Evolutionary conservation across 108 stramenopile species (phyloP), one percentile per base, ranked within the genome.

Genomic region (Nitzschia palea): DNA sequence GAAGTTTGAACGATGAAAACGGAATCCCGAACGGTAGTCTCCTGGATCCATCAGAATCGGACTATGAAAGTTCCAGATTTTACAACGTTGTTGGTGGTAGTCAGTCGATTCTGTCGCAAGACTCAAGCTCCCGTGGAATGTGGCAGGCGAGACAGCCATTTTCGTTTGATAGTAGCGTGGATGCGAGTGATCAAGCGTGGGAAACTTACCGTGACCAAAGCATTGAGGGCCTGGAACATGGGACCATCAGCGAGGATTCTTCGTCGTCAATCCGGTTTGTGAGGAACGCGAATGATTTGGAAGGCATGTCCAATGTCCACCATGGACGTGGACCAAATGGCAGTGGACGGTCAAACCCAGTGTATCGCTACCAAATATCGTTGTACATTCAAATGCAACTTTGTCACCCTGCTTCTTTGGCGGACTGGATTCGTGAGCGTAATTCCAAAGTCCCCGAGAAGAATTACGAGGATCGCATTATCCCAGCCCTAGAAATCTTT

Each of bases 311-410:
- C 28, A 45, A 45, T 44, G 30, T 0, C 12, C 14, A 56, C 55
- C 30, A 34, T 55, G 34, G 45, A 2, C 32, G 33, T 53, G 55
- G 17, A 37, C 36, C 1, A 5, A 60, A 30, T 51, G 35, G n/a
- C 45, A 42, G 56, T n/a, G n/a, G n/a, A n/a, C n/a, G n/a, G n/a
- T n/a, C 18, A 15, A 61, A 45, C 5, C 42, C 61, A 26, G 33
- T 30, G 6, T 90, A 91, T 71, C 86, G 79, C 44, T 95, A 97
- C 68, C 86, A 85, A 60, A 93, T 91, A 42, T 88, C 81, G 31
- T 74, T 97, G 3, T 97, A 81, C 65, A 95, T 97, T 42, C 96
- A 97, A 74, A 97, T 97, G 96, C 84, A 93, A 57, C 84, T 95
- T 3, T 97, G 96, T 70, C 80, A 83, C 31, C 77, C 91, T 5